Evolutionary conservation across 2,329 filamentous ascomycete genomes (phyloP).

Genomic region (Didymella lethalis): DNA sequence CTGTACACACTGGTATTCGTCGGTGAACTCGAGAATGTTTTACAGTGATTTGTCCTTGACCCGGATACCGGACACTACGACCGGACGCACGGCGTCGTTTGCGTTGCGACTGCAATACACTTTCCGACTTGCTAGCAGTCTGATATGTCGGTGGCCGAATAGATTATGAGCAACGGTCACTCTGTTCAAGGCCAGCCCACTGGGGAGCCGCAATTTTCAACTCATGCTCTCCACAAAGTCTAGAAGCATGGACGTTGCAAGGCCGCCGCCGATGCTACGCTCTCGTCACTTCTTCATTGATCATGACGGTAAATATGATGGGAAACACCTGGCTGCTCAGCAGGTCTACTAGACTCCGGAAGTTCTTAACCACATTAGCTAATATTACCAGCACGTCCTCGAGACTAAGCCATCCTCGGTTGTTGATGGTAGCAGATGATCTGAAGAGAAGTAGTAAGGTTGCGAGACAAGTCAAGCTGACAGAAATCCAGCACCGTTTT

Average conservation of each 20-base stretch:
- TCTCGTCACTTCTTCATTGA: neutral
- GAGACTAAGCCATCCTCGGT: neutral
- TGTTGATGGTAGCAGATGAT: neutral
- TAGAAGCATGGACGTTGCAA: constrained; percentile 15
- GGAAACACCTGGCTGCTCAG: neutral
- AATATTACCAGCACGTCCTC: neutral
- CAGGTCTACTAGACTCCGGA: neutral
- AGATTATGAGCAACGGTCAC: neutral
- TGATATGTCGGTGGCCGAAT: too few relatives aligned
- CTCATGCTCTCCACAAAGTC: neutral
- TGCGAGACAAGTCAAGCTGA: neutral
- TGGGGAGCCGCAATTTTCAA: neutral
- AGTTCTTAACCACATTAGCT: neutral
- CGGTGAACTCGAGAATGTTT: too few relatives aligned
- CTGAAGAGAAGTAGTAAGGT: neutral
- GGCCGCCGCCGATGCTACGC: neutral
- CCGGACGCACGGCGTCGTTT: too few relatives aligned
- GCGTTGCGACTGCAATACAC: too few relatives aligned
- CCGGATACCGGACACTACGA: too few relatives aligned
- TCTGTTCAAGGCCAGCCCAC: neutral
- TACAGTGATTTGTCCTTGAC: too few relatives aligned
- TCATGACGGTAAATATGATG: neutral
- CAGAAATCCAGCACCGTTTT: neutral
- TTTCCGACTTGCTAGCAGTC: too few relatives aligned
- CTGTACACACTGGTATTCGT: neutral